These are phyloP conservation scores for Thalassiosira mediterranea DNA, from an alignment of 352 stramenopile genomes.

Conservation along the genomic window DNA sequence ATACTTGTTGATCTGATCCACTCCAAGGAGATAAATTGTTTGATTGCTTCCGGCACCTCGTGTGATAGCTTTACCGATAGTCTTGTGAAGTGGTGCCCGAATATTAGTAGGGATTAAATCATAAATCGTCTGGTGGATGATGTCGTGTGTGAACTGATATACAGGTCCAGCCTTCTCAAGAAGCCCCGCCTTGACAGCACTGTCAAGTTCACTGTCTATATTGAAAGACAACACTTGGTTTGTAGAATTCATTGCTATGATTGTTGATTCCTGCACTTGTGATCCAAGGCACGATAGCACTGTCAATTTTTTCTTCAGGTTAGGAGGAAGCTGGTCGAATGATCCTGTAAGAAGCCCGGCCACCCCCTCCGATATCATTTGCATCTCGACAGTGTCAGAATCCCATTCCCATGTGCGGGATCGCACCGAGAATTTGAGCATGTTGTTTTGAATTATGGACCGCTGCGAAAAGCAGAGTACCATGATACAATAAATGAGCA, in stretches of 20 bases:
- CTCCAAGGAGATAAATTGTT: slow-evolving; percentile 7
- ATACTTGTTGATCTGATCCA: slow-evolving; percentile 31
- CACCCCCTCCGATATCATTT: slow-evolving; percentile 23
- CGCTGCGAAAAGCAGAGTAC: too few species aligned
- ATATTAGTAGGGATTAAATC: slow-evolving; percentile 16
- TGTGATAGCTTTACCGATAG: slow-evolving; percentile 7
- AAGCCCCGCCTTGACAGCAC: slow-evolving; percentile 14
- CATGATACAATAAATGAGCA: too few species aligned
- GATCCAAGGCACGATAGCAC: too few species aligned
- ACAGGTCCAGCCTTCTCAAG: slow-evolving; percentile 25
- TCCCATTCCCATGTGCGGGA: slow-evolving; percentile 20
- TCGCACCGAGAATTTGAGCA: slow-evolving; percentile 16
- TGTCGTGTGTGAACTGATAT: slow-evolving; percentile 26
- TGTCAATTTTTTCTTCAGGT: neutral
- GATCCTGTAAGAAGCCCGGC: slow-evolving; percentile 3
- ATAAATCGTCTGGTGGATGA: slow-evolving; percentile 20
- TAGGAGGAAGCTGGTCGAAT: neutral
- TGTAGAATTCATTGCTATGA: slow-evolving; percentile 12
- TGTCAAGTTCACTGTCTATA: slow-evolving; percentile 10
- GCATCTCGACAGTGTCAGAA: slow-evolving; percentile 8
- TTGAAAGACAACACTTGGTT: slow-evolving; percentile 19
- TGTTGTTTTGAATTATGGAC: slow-evolving; percentile 18
- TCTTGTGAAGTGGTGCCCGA: slow-evolving; percentile 8
- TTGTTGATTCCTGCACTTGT: too few species aligned
- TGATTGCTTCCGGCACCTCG: slow-evolving; percentile 1